These are phyloP conservation scores for Beauveria varroae DNA, from an alignment of 2,329 filamentous ascomycete genomes.

Conservation along the genomic window DNA sequence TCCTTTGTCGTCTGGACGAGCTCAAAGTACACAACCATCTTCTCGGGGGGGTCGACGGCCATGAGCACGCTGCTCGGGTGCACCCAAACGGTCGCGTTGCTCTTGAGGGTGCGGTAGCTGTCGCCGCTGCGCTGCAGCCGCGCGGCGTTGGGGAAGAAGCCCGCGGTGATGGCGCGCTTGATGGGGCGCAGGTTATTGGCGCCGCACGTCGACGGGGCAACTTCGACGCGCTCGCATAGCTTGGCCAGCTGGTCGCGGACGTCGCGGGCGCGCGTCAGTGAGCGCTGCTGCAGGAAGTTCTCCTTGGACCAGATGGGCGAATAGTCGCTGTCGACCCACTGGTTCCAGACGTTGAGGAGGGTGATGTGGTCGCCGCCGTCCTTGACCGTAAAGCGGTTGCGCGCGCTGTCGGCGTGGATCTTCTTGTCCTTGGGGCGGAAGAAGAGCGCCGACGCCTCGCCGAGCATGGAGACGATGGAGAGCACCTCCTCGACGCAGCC, in stretches of 20 bases:
- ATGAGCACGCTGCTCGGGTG: slow-evolving; percentile 81
- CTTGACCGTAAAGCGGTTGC: slow-evolving; percentile 79
- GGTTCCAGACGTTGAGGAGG: slow-evolving; percentile 87
- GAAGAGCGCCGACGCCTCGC: slow-evolving; percentile 82
- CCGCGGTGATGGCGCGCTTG: slow-evolving; percentile 79
- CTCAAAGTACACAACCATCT: slow-evolving; percentile 84
- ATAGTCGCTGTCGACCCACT: slow-evolving; percentile 91
- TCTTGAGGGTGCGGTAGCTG: slow-evolving; percentile 87
- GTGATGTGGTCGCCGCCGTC: slow-evolving; percentile 88
- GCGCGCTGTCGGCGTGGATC: slow-evolving; percentile 85
- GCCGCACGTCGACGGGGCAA: slow-evolving; percentile 60
- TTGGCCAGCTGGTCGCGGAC: slow-evolving; percentile 88
- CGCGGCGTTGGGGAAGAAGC: slow-evolving; percentile 92
- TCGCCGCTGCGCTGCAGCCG: slow-evolving; percentile 76
- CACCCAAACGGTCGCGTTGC: slow-evolving; percentile 79
- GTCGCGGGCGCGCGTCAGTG: slow-evolving; percentile 80
- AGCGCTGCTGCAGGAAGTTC: slow-evolving; percentile 88
- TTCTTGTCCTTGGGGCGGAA: slow-evolving; percentile 97
- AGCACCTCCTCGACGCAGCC: slow-evolving; percentile 92
- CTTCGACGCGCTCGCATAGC: slow-evolving; percentile 88
- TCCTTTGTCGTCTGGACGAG: slow-evolving; percentile 79
- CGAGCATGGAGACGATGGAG: slow-evolving; percentile 89
- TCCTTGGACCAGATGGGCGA: slow-evolving; percentile 80
- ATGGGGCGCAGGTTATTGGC: slow-evolving; percentile 65
- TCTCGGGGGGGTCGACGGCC: slow-evolving; percentile 64